Conservation (phyloP, 345 rosid genomes). For the Diplotaxis tenuifolia region DNA sequence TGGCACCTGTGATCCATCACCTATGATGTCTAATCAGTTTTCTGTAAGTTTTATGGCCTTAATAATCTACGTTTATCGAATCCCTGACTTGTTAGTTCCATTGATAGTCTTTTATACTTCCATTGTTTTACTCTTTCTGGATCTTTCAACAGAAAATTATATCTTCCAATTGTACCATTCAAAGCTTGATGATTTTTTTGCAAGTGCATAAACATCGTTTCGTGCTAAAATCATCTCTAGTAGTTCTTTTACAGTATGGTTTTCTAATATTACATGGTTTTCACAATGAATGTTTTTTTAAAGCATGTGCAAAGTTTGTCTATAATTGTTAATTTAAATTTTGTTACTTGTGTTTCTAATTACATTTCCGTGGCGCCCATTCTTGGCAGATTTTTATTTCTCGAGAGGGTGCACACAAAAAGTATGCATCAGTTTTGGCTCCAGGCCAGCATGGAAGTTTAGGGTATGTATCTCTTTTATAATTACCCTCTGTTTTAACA, state of each 20-base stretch:
- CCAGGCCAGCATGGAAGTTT: conserved; percentile 94
- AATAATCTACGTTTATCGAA: not conserved
- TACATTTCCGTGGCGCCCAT: conserved; percentile 8
- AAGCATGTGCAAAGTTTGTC: not conserved
- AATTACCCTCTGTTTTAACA: not conserved
- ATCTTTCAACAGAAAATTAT: not conserved
- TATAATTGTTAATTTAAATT: not conserved
- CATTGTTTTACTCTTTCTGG: not conserved
- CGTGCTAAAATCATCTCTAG: too few relatives aligned
- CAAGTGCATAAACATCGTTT: too few relatives aligned
- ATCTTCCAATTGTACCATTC: too few relatives aligned
- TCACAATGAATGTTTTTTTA: not conserved
- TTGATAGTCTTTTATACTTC: not conserved
- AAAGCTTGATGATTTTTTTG: too few relatives aligned
- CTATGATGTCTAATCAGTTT: conserved; percentile 96
- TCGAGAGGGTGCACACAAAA: conserved; percentile 84
- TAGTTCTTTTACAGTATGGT: too few relatives aligned
- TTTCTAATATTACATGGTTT: not conserved
- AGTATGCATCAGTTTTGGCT: conserved; percentile 86
- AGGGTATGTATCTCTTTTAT: conserved; percentile 53
- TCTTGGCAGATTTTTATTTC: conserved; percentile 80
- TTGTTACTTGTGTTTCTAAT: not conserved
- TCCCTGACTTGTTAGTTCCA: not conserved
- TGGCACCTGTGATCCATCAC: conserved; percentile 75
- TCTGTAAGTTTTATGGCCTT: conserved; percentile 58